Conservation (phyloP, 805 yeast genomes). For the Clavispora asparagi region DNA sequence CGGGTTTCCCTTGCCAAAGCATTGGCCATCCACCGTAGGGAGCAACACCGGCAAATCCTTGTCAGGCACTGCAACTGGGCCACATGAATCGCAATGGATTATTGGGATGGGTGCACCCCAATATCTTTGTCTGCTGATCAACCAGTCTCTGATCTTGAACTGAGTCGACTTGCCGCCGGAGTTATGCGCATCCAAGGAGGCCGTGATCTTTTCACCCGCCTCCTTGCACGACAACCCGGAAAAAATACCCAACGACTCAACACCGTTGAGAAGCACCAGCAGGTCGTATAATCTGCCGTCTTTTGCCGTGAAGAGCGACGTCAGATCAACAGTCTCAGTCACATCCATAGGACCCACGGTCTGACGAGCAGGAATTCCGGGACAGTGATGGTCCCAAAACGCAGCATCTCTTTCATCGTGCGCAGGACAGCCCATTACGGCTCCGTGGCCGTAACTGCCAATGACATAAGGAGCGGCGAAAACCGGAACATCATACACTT, state of each 20-base stretch:
- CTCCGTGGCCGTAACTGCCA: slow-evolving; percentile 80
- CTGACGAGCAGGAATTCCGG: slow-evolving; percentile 33
- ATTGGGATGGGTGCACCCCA: slow-evolving; percentile 99
- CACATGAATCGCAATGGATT: slow-evolving; percentile 80
- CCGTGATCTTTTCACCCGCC: slow-evolving; percentile 48
- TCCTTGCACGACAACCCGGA: slow-evolving; percentile 44
- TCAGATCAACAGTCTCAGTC: slow-evolving; percentile 4
- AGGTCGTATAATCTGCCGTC: slow-evolving; percentile 36
- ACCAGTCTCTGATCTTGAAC: slow-evolving; percentile 83
- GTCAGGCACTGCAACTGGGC: slow-evolving; percentile 90
- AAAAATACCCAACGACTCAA: slow-evolving; percentile 29
- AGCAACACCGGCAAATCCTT: slow-evolving; percentile 75
- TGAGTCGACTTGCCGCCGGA: slow-evolving; percentile 48
- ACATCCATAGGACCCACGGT: slow-evolving; percentile 42
- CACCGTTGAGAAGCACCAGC: slow-evolving; percentile 22
- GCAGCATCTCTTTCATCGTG: slow-evolving; percentile 82
- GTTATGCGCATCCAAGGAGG: slow-evolving; percentile 30
- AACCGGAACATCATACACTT: slow-evolving; percentile 51
- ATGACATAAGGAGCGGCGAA: slow-evolving; percentile 90
- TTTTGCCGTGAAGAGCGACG: slow-evolving; percentile 45
- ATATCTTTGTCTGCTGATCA: slow-evolving; percentile 87
- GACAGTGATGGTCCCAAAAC: slow-evolving; percentile 69
- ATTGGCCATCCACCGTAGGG: slow-evolving; percentile 56
- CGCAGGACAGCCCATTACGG: slow-evolving; percentile 98
- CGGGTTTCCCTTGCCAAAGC: slow-evolving; percentile 58